phyloP scores from a whole-genome alignment of 805 yeast genomes.

The Teunomyces lycoperdinae region DNA sequence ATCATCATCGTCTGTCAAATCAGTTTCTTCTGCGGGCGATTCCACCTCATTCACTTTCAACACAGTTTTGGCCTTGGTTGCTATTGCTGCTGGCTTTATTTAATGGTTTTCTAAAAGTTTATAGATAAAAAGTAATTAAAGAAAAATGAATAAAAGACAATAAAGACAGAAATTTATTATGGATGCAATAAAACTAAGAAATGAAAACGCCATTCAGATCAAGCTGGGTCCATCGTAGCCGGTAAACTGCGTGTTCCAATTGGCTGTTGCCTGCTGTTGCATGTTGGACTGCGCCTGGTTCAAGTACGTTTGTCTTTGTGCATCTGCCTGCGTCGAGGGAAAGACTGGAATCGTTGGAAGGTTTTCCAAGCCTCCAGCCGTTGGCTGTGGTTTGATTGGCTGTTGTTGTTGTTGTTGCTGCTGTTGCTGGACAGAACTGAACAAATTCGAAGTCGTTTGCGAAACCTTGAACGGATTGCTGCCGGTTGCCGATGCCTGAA shows the following conservation, averaged over 20 bases:
- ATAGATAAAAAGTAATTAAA: background rate
- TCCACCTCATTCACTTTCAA: conserved; percentile 3
- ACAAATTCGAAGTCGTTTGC: conserved; percentile 31
- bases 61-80: background rate
- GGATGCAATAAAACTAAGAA: background rate
- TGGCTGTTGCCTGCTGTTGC: conserved; percentile 20
- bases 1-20: background rate
- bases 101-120: background rate
- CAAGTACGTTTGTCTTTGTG: conserved; percentile 34
- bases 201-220: conserved; percentile 10
- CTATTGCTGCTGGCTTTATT: background rate
- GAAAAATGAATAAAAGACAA: background rate
- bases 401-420: conserved; percentile 21
- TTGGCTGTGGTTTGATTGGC: conserved; percentile 48
- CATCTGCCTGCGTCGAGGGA: conserved; percentile 57
- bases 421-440: conserved; percentile 17
- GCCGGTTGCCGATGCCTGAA: conserved; percentile 42
- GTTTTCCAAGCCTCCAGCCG: conserved; percentile 72
- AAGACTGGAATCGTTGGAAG: conserved; percentile 67
- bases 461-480: conserved; percentile 59
- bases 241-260: conserved; percentile 6
- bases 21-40: background rate
- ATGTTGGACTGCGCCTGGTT: conserved; percentile 36
- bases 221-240: conserved; percentile 24
- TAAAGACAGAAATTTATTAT: background rate